Percentiles rank a stretch among this genome's conserved stretches.
Conservation (phyloP, 768 basidiomycete genomes). For the Hericium rajendrae region DNA sequence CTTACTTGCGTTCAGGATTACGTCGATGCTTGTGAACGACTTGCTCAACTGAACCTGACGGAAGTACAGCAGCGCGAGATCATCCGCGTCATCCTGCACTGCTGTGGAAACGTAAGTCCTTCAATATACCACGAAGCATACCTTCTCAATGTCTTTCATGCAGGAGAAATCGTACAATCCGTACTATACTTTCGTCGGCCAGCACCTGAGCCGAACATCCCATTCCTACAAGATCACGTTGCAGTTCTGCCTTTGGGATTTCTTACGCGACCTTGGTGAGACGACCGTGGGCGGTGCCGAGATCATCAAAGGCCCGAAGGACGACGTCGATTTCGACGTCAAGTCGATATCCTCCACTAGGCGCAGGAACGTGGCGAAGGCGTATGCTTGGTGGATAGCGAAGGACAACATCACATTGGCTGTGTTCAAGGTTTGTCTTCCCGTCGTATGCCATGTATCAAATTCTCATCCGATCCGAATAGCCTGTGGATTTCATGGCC, state of each 20-base stretch:
- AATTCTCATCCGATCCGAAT: neutral
- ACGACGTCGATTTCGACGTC: constrained; percentile 36
- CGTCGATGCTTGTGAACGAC: constrained; percentile 87
- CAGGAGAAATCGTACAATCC: constrained; percentile 93
- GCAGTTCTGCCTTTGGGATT: constrained; percentile 96
- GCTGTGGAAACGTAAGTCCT: constrained; percentile 76
- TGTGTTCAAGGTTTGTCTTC: constrained; percentile 65
- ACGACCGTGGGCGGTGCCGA: constrained; percentile 70
- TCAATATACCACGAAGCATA: constrained; percentile 3
- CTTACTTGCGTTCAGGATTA: constrained; percentile 58
- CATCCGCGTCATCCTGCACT: constrained; percentile 85
- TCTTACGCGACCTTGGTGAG: constrained; percentile 86
- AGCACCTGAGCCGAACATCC: constrained; percentile 67
- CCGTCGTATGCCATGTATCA: neutral
- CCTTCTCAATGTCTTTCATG: neutral
- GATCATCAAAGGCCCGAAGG: constrained; percentile 50
- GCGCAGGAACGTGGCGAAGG: constrained; percentile 66
- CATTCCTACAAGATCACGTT: constrained; percentile 87
- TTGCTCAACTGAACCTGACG: constrained; percentile 72
- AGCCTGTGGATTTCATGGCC: constrained; percentile 83
- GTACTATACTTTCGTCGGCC: constrained; percentile 84
- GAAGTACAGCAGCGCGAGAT: constrained; percentile 94
- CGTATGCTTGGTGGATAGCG: constrained; percentile 90
- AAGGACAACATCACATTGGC: constrained; percentile 68
- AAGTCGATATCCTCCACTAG: constrained; percentile 49